These are phyloP conservation scores for Calonectria pseudoreteaudii DNA, from an alignment of 2,329 filamentous ascomycete species.

Conservation along the genomic window DNA sequence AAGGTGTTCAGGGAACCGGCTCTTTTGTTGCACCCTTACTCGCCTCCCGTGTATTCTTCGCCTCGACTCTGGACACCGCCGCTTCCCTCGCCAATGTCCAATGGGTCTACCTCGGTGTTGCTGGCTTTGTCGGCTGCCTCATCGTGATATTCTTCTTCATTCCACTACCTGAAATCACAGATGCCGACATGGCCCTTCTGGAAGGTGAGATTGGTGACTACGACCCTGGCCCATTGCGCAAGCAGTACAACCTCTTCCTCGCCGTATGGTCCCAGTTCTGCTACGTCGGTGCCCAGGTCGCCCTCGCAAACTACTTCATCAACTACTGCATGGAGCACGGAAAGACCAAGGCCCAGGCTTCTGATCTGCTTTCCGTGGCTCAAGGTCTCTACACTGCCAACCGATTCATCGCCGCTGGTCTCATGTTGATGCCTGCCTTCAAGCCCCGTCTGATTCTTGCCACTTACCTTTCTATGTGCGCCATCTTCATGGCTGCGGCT, in stretches of 20 bases:
- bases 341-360: conserved; percentile 29
- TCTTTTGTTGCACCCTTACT: conserved; percentile 69
- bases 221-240: conserved; percentile 63
- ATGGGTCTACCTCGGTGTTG: conserved; percentile 74
- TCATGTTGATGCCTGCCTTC: conserved; percentile 63
- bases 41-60: conserved; percentile 72
- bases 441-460: conserved; percentile 68
- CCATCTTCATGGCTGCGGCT: conserved; percentile 65
- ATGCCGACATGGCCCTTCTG: conserved; percentile 70
- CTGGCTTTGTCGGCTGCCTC: conserved; percentile 68
- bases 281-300: conserved; percentile 71
- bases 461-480: conserved; percentile 62
- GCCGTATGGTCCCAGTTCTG: conserved; percentile 72
- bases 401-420: conserved; percentile 65
- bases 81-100: conserved; percentile 69
- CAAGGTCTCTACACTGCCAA: conserved; percentile 71
- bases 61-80: conserved; percentile 59
- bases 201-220: conserved; percentile 54
- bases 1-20: conserved; percentile 69
- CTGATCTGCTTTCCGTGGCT: conserved; percentile 68
- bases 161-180: conserved; percentile 64
- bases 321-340: conserved; percentile 55
- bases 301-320: conserved; percentile 66
- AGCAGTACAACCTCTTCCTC: conserved; percentile 71
- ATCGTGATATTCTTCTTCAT: conserved; percentile 70